Evolutionary conservation across 2,329 filamentous ascomycete genomes (phyloP), one percentile per base, ranked within the genome.

Genomic region (Cladophialophora carrionii): DNA sequence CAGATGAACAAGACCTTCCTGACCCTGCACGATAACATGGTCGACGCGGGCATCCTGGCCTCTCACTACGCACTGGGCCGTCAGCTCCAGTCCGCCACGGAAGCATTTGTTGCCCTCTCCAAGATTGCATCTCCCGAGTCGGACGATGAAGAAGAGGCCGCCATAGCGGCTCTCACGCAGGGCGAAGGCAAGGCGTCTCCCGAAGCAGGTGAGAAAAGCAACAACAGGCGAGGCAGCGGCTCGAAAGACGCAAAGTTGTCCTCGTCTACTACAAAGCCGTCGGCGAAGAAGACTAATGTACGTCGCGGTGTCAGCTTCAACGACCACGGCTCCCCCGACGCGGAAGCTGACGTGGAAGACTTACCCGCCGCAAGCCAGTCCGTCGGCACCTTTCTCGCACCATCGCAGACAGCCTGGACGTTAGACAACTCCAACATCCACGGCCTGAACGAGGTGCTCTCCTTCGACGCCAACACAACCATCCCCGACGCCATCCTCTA

Each of bases 1-100:
- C 85, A 89, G 71, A 91, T 96, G 87, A 88, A 86, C 77, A 86
- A 83, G 58, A 84, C 87, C 0, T 92, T 96, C 71, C 79, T 87
- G 70, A 82, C 80, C 34, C 84, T 94, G 26, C 86, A 90, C 67
- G 85, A 90, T 68, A 84, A 84, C 46, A 83, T 86, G 2, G 73
- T 87, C 24, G 76, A 66, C 24, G 59, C 64, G 26, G 68, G 68
- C 1, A 62, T 69, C 26, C 31, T 69, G 41, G 62, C 60, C 20
- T 64, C 65, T 14, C 64, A 70, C 46, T 60, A 63, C 31, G 34
- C 64, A 1, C 55, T 70, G 3, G 62, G 57, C 48, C 62, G 62
- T 4, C 68, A 69, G 56, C 62, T 70, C 9, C 59, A 69, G 32
- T 43, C 59, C 24, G 68, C 66, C 22, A 61, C 62, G 7, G 68